These are phyloP conservation scores for Dendrobium nobile DNA, from an alignment of 106 monocot genomes.

Conservation along the genomic window DNA sequence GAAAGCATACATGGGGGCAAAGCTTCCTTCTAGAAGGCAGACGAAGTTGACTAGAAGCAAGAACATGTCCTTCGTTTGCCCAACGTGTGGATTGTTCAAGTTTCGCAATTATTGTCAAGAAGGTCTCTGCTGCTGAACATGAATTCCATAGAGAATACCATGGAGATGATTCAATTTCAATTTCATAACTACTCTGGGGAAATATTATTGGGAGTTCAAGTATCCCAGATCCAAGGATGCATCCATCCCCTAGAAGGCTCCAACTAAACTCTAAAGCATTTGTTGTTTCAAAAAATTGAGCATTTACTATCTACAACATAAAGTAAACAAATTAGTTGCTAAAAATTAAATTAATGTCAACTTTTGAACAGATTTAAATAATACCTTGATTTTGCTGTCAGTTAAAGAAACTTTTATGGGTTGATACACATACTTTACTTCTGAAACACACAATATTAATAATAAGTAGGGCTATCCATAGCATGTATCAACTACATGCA, in stretches of 20 bases:
- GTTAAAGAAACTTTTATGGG: slow-evolving; percentile 56
- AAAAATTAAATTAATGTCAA: not conserved
- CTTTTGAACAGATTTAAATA: not conserved
- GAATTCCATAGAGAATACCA: slow-evolving; percentile 65
- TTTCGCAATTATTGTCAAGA: slow-evolving; percentile 55
- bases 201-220: slow-evolving; percentile 51
- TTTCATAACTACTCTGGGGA: slow-evolving; percentile 47
- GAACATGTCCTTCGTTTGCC: slow-evolving; percentile 67
- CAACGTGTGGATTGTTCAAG: slow-evolving; percentile 54
- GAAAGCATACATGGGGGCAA: slow-evolving; percentile 42
- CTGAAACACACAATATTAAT: slow-evolving; percentile 39
- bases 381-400: slow-evolving; percentile 59
- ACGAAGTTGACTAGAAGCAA: slow-evolving; percentile 72
- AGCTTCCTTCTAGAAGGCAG: slow-evolving; percentile 37
- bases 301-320: slow-evolving; percentile 62
- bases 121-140: slow-evolving; percentile 52
- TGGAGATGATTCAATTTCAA: slow-evolving; percentile 52
- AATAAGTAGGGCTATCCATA: slow-evolving; percentile 5
- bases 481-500: not conserved
- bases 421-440: slow-evolving; percentile 93
- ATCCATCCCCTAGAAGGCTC: slow-evolving; percentile 82
- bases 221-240: slow-evolving; percentile 47
- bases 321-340: slow-evolving; percentile 2
- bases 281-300: slow-evolving; percentile 77
- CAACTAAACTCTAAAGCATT: slow-evolving; percentile 62